Base-by-base conservation (phyloP, 1,139 yeast genomes). In the Pichia sorboxylosa region DNA sequence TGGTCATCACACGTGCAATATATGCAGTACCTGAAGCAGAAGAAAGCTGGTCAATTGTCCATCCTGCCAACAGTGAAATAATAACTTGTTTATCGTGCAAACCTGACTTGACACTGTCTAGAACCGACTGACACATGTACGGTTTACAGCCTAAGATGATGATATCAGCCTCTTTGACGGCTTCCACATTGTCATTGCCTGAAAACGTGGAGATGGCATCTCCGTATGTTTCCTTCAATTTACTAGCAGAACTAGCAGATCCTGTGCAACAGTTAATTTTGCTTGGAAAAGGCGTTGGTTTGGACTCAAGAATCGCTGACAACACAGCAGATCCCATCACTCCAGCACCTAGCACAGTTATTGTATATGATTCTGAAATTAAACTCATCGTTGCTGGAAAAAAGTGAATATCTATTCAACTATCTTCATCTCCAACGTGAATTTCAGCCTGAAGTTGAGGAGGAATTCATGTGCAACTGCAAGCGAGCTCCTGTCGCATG, bases 281-380 rank as follows among this genome's bases (percentile, higher is more conserved):
- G 24, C 65, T 55, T 20, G 97, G 97, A 38, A 61, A 61, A n/a
- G 74, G 70, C n/a, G 60, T 59, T 39, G 68, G 61, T 18, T 55
- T 43, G n/a, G 60, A 46, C 39, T 47, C 64, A 47, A 58, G 65
- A 33, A 87, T 79, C 15, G 97, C 94, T 13, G 84, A 68, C 26
- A 82, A 69, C 29, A 90, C 84, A n/a, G 98, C 96, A 21, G 92
- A 80, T 37, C 98, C 97, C 90, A 90, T 83, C 36, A 83, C 87
- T 37, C 99, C 99, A 48, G 94, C 75, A 28, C 96, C 99, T 37
- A 90, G 65, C 18, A 90, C 77, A 13, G 92, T 69, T 35, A 90
- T 29, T 9, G 53, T 49, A 31, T 45, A 48, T 7, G 34, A 37
- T 37, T 35, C 40, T 22, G 38, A 30, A n/a, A 40, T 21, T 18